Evolutionary conservation across 2,329 filamentous ascomycete species (phyloP), one percentile per base, ranked within the genome.

Genomic region (Hymenoscyphus infarciens): DNA sequence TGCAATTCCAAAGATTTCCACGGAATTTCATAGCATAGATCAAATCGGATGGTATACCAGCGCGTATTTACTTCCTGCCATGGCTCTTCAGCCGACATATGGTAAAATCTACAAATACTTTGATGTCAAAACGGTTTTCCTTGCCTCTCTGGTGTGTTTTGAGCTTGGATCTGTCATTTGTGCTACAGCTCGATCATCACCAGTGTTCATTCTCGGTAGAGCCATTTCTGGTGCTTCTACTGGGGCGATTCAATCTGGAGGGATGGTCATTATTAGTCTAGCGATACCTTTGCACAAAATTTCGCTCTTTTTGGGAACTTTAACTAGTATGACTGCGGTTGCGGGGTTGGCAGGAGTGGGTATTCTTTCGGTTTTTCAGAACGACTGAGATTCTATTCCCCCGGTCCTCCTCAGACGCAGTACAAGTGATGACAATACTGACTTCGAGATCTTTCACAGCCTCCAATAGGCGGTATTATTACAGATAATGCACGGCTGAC

Each of bases 1-100:
- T 27, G 76, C 76, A 8, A 75, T 77, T 38, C 76, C 76, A 6
- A 72, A 72, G 38, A 77, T 77, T 38, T 77, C 74, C 1, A 61
- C 65, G 16, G 70, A 72, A 22, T 77, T 77, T 61, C 71, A 75
- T 16, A 72, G 71, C 31, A 69, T 75, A 15, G 64, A 71, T 42
- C 71, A 76, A 62, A 69, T 76, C 8, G 73, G 74, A 15, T 76
- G 75, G 74, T 76, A 76, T 64, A 69, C 67, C 42, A 70, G 71
- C 19, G 70, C 73, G 1, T 75, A 74, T 60, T 62, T 74, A 3
- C 69, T 76, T 29, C 69, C 73, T 1, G 69, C 71, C 62, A 73
- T 70, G 57, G 66, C 74, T 29, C 73, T 66, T 5, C 66, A 68
- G 39, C 66, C 61, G 25, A 61, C 63, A 1, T 70, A 64, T 57